Evolutionary conservation across 2,329 filamentous ascomycete genomes (phyloP), one percentile per base, ranked within the genome.

Genomic region (Paracoccidioides brasiliensis): DNA sequence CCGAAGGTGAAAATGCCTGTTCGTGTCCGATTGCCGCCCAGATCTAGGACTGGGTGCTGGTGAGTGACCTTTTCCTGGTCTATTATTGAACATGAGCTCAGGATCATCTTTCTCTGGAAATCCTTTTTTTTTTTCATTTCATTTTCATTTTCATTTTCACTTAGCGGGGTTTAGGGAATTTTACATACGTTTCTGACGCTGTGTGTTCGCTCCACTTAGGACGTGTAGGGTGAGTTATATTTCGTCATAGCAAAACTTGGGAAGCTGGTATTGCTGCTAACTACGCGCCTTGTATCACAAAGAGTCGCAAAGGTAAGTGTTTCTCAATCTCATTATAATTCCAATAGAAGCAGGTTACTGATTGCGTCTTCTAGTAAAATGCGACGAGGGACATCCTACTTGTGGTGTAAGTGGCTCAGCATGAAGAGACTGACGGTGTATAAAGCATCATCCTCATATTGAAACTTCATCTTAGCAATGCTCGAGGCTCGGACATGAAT

Each of bases 11-110:
- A 67, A 51, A 65, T 69, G 48, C 68, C 70, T 53, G 66, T 69
- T 42, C 71, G 73, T 51, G 65, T 76, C 30, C 72, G 77, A 53
- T 69, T 79, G 12, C 77, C 77, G 43, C 77, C 78, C 55, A 72
- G 77, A 55, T 79, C 77, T 50, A 68, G 77, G 58, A 78, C 76
- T 38, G 77, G 77, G 56, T 80, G 77, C 62, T 79, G 77, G 74
- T 74, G 67, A 62, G 72, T 67, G 51, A 33, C 43, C 50, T 55
- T 40, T 40, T 48, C 54, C 41, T 53, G 5, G 38, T 4, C 22
- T 32, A 14, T 44, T 55, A 35, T n/a, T 45, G 45, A 9, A 10
- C 3, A 28, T 7, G 9, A 14, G 9, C 33, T 12, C 22, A 22
- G 22, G 22, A 22, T 22, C 22, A 22, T 22, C 22, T 22, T 1